Evolutionary conservation across 2,329 filamentous ascomycete species (phyloP).

Genomic region (Claviceps digitariae): DNA sequence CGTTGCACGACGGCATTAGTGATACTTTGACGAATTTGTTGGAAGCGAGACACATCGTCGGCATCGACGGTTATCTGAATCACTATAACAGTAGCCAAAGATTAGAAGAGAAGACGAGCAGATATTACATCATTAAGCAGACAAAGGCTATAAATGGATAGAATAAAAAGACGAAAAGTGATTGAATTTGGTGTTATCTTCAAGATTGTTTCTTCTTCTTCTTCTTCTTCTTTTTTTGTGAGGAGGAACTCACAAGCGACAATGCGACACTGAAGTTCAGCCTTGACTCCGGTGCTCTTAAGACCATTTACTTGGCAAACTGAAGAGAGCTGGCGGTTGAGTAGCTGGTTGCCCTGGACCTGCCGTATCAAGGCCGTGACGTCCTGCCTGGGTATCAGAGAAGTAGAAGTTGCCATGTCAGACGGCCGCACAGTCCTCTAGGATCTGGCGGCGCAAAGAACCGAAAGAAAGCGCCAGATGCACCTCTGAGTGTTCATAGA

Average conservation of each 20-base stretch:
- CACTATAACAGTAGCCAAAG: conserved; percentile 17
- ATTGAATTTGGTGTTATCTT: neutral
- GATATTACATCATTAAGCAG: neutral
- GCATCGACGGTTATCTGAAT: conserved; percentile 25
- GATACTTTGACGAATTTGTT: conserved; percentile 31
- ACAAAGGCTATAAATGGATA: neutral
- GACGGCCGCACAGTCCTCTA: neutral
- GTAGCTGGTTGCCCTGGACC: conserved; percentile 29
- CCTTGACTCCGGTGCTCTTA: conserved; percentile 72
- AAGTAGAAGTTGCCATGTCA: conserved; percentile 14
- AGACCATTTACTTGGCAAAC: conserved; percentile 66
- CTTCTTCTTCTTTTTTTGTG: neutral
- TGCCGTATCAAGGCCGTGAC: conserved; percentile 30
- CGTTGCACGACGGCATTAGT: conserved; percentile 18
- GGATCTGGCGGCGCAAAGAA: neutral
- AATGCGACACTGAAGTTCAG: conserved; percentile 65
- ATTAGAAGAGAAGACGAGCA: conserved; percentile 1
- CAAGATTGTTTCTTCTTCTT: neutral
- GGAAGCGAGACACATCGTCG: conserved; percentile 26
- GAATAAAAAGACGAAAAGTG: neutral
- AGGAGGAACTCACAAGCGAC: conserved; percentile 51
- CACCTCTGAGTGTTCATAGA: conserved; percentile 4
- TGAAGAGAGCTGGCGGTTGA: conserved; percentile 55
- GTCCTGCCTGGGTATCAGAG: conserved; percentile 25
- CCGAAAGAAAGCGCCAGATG: neutral